phyloP scores from a whole-genome alignment of 345 rosid species.

The Acer saccharum region DNA sequence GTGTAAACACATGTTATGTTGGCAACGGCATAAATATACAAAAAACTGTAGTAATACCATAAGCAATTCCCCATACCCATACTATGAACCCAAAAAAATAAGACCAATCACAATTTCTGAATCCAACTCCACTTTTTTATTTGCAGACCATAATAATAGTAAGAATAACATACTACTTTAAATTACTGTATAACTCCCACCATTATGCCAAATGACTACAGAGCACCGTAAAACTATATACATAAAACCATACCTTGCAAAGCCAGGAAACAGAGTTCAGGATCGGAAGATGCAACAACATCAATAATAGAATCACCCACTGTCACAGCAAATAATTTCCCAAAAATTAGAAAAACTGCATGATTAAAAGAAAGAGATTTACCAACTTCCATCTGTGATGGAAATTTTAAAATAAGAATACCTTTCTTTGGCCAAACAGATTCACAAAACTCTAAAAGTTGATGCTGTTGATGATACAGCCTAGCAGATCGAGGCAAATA shows the following conservation, averaged over 20 bases:
- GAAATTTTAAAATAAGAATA: conserved; percentile 29
- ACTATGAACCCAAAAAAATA: neutral
- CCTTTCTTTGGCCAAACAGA: conserved; percentile 72
- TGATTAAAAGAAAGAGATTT: conserved; percentile 18
- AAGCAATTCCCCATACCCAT: neutral
- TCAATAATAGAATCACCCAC: conserved; percentile 43
- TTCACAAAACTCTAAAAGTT: conserved; percentile 56
- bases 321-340: conserved; percentile 27
- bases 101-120: neutral
- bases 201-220: neutral
- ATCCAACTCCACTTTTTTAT: neutral
- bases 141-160: neutral
- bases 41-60: neutral
- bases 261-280: conserved; percentile 67
- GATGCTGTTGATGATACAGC: conserved; percentile 53
- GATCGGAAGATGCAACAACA: conserved; percentile 45
- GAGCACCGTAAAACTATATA: neutral
- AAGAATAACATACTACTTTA: neutral
- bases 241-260: conserved; percentile 63
- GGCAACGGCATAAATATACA: neutral
- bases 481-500: conserved; percentile 58
- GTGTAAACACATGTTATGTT: neutral
- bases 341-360: conserved; percentile 8
- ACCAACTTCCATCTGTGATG: neutral
- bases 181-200: neutral